These are phyloP conservation scores for Bonia amplexicaulis DNA, from an alignment of 176 grass and related monocot genomes.

Conservation along the genomic window DNA sequence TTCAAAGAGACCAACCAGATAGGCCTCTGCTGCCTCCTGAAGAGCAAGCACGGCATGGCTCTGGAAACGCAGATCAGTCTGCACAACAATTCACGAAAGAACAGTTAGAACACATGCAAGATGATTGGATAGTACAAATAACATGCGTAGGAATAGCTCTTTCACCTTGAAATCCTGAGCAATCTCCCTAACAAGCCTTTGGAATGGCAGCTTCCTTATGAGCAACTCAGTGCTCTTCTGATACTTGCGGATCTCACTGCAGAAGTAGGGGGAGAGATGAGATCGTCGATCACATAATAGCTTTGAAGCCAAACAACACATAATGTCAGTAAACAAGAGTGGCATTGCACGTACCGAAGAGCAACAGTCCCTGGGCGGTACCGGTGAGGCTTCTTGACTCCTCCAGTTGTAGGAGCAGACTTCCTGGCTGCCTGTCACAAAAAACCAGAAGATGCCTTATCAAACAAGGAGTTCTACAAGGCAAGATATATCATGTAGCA, in stretches of 20 bases:
- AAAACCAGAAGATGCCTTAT: background rate
- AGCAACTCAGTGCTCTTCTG: conserved; percentile 47
- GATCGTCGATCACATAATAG: background rate
- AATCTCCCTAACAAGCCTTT: conserved; percentile 52
- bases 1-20: conserved; percentile 40
- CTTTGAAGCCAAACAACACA: background rate
- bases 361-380: conserved; percentile 43
- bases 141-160: background rate
- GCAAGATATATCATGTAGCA: background rate
- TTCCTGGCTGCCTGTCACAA: conserved; percentile 33
- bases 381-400: conserved; percentile 50
- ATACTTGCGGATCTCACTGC: conserved; percentile 40
- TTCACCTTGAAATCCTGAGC: conserved; percentile 48
- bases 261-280: no score
- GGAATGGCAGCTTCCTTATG: conserved; percentile 47
- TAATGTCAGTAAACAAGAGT: background rate
- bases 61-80: conserved; percentile 50
- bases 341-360: conserved; percentile 1
- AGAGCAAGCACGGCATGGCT: conserved; percentile 47
- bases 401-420: conserved; percentile 41
- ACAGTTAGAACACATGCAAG: background rate
- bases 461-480: background rate
- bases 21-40: conserved; percentile 44
- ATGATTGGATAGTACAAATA: background rate
- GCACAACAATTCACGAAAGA: background rate